Percentiles rank a stretch among this genome's conserved stretches.
Conservation (phyloP, 2,329 filamentous ascomycete species). For the Sodiomyces alkalinus region DNA sequence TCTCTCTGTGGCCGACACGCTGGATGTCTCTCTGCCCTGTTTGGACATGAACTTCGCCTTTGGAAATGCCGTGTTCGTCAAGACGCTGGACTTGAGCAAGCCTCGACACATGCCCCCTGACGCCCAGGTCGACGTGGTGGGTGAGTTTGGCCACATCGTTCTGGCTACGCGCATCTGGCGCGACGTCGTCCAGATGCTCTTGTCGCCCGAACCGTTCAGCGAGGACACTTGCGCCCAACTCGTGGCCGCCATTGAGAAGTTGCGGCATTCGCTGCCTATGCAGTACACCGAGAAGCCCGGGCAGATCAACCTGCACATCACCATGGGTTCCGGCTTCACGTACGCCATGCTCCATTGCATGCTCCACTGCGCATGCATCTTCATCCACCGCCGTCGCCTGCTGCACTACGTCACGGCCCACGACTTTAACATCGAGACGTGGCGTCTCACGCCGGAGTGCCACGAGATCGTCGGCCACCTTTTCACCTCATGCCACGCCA, state of each 20-base stretch:
- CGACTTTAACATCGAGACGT: conserved; percentile 36
- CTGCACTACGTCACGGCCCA: conserved; percentile 40
- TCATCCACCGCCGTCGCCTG: conserved; percentile 43
- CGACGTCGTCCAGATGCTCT: conserved; percentile 41
- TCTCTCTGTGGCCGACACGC: conserved; percentile 36
- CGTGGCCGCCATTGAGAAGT: conserved; percentile 37
- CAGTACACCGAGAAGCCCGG: conserved; percentile 46
- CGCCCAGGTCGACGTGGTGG: conserved; percentile 32
- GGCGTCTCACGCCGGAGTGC: conserved; percentile 31
- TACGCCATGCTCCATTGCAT: conserved; percentile 49
- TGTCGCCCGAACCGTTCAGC: conserved; percentile 33
- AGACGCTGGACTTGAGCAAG: conserved; percentile 32
- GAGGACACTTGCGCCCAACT: conserved; percentile 36
- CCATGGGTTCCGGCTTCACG: conserved; percentile 47
- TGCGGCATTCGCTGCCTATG: conserved; percentile 38
- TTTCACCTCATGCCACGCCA: conserved; percentile 42
- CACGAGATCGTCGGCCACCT: conserved; percentile 40
- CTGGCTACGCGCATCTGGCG: conserved; percentile 46
- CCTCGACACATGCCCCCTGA: conserved; percentile 21
- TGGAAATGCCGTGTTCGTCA: conserved; percentile 42
- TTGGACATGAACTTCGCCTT: conserved; percentile 49
- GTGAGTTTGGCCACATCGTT: conserved; percentile 47
- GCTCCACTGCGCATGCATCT: conserved; percentile 44
- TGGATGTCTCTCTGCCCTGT: conserved; percentile 41
- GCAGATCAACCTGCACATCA: conserved; percentile 47